Evolutionary conservation across 495 filamentous ascomycete species (phyloP).

Genomic region (Penicillium canariense): DNA sequence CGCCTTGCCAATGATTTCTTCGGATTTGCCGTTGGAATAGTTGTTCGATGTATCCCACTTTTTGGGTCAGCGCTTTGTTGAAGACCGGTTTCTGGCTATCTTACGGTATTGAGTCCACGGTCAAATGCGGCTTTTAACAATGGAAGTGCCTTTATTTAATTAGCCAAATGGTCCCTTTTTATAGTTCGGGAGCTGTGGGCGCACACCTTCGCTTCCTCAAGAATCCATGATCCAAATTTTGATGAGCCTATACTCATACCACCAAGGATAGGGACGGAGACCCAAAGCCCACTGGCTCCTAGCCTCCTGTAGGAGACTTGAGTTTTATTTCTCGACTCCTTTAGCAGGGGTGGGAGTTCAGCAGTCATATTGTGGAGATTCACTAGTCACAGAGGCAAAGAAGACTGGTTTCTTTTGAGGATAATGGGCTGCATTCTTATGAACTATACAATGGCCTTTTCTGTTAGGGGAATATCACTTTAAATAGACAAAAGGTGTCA

Average conservation of each 20-base stretch:
- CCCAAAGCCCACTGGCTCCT: constrained; percentile 32
- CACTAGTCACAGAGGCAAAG: background rate
- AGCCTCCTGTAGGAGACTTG: constrained; percentile 1
- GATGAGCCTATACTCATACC: constrained; percentile 44
- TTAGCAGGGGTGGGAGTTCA: background rate
- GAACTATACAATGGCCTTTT: background rate
- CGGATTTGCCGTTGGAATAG: constrained; percentile 68
- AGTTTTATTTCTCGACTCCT: background rate
- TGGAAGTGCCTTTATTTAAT: constrained; percentile 5
- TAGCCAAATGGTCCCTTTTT: background rate
- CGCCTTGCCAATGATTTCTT: constrained; percentile 70
- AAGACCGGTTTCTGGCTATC: background rate
- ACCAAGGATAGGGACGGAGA: constrained; percentile 48
- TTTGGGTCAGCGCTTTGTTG: background rate
- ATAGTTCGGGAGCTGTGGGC: constrained; percentile 9
- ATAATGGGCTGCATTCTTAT: background rate
- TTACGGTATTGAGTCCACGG: constrained; percentile 36
- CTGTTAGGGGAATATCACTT: background rate
- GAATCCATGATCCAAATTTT: constrained; percentile 42
- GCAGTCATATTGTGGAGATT: background rate
- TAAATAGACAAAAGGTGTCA: background rate
- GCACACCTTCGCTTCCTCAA: constrained; percentile 38
- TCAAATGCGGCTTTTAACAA: constrained; percentile 50
- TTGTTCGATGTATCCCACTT: constrained; percentile 2
- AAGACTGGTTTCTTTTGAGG: background rate